Evolutionary conservation across 345 rosid genomes (phyloP), one percentile per base, ranked within the genome.

Genomic region (Microthlaspi erraticum): DNA sequence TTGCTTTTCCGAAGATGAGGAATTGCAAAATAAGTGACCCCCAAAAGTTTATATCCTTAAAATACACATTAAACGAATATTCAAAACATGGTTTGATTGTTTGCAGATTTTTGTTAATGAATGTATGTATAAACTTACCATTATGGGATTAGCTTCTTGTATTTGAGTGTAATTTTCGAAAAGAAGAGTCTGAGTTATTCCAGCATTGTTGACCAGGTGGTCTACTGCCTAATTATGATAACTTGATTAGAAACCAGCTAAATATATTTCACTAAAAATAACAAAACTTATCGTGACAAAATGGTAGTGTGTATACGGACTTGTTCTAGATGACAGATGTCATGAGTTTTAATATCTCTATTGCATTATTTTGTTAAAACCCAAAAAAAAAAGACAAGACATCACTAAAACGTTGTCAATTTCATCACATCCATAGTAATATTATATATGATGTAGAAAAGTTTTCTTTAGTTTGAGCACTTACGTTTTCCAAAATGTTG

Each of bases 41-140:
- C 90, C 90, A 81, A 62, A 81, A 86, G 48, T 86, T 84, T 2
- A 58, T 66, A 11, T 81, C 76, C 86, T 83, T 60, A 11, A 8
- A 20, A 20, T 49, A 68, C 46, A 26, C 18, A 45, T 29, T 31
- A 53, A 19, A 29, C 5, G 11, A 20, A 2, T 20, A 20, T 20
- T 20, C 23, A 20, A 20, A 20, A 20, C 2, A 20, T 1, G 23
- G 23, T 20, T 20, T 20, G 23, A 20, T 20, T 20, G 23, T 20
- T 20, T 20, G 1, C 23, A 20, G 23, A 20, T 20, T 20, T 20
- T 20, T 20, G 23, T 20, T 20, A 20, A 20, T 20, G 1, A 20
- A 20, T 20, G 23, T 20, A 20, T 20, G 1, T 20, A 20, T 1
- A 20, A 20, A 48, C 68, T 16, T n/a, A 68, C 73, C 64, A 68